Evolutionary conservation across 2,329 filamentous ascomycete species (phyloP).

Genomic region (Fusarium praegraminearum): DNA sequence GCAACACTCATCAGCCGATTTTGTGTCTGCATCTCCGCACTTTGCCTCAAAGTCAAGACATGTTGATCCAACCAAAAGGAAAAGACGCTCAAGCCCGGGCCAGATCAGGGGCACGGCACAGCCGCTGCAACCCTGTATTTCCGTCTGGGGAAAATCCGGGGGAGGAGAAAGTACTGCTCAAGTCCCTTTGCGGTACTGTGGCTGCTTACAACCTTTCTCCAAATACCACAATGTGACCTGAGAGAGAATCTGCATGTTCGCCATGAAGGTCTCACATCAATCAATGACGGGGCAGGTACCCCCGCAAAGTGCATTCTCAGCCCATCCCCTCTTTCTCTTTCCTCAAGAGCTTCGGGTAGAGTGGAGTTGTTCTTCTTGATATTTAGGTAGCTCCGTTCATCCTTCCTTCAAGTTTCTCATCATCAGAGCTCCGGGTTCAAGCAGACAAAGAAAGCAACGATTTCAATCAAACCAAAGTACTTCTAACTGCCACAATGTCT

Average conservation of each 20-base stretch:
- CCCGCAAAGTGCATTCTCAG: slow-evolving; percentile 12
- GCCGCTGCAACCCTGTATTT: slow-evolving; percentile 6
- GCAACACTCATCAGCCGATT: slow-evolving; percentile 39
- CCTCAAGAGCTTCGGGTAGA: slow-evolving; percentile 21
- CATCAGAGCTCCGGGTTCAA: slow-evolving; percentile 15
- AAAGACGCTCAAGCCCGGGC: slow-evolving; percentile 1
- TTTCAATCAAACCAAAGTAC: background rate
- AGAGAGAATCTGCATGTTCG: background rate
- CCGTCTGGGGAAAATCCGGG: slow-evolving; percentile 39
- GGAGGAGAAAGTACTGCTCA: slow-evolving; percentile 21
- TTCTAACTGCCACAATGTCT: slow-evolving; percentile 17
- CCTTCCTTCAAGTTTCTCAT: background rate
- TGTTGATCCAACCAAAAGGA: slow-evolving; percentile 26
- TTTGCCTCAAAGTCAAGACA: slow-evolving; percentile 22
- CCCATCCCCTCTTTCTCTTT: slow-evolving; percentile 5
- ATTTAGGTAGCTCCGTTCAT: slow-evolving; percentile 25
- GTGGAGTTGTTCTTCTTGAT: slow-evolving; percentile 27
- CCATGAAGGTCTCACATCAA: slow-evolving; percentile 23
- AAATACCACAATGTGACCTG: slow-evolving; percentile 34
- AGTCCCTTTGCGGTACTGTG: slow-evolving; percentile 27
- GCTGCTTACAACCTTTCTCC: slow-evolving; percentile 17
- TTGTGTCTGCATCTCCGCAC: slow-evolving; percentile 24
- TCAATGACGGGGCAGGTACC: slow-evolving; percentile 39
- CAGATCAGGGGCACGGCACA: slow-evolving; percentile 23
- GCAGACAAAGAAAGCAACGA: background rate